phyloP scores from a whole-genome alignment of 1,284 basidiomycete species.

The Leccinum pallidistipes region DNA sequence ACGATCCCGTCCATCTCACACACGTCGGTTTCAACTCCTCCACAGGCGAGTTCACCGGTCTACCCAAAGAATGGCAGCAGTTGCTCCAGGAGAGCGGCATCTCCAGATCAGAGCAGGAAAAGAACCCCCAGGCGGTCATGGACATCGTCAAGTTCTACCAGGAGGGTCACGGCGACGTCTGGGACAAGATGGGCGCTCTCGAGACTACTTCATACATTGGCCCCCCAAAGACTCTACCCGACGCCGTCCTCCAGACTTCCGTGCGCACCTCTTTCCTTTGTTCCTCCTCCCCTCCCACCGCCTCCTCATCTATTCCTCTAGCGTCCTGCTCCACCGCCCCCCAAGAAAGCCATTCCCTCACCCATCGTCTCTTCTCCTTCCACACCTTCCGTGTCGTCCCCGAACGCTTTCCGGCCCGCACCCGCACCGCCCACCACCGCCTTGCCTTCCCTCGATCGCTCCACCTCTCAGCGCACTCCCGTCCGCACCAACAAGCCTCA shows the following conservation, averaged over 20 bases:
- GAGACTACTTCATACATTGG: conserved; percentile 24
- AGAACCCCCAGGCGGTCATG: conserved; percentile 97
- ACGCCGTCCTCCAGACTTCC: conserved; percentile 51
- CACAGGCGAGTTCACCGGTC: conserved; percentile 96
- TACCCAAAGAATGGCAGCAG: conserved; percentile 99
- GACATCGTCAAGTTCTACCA: conserved; percentile 99
- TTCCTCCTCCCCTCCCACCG: neutral
- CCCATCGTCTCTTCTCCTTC: conserved; percentile 35
- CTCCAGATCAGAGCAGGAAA: conserved; percentile 92
- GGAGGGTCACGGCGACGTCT: conserved; percentile 77
- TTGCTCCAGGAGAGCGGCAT: conserved; percentile 96
- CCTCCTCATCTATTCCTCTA: conserved; percentile 24
- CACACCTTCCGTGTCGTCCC: conserved; percentile 37
- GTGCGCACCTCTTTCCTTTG: conserved; percentile 39
- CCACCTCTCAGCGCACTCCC: conserved; percentile 70
- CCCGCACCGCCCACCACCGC: conserved; percentile 63
- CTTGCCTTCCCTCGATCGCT: conserved; percentile 68
- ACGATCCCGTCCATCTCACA: conserved; percentile 99
- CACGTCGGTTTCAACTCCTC: conserved; percentile 99
- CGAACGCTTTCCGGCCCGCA: conserved; percentile 61
- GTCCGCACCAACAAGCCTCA: conserved; percentile 49
- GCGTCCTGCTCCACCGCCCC: conserved; percentile 51
- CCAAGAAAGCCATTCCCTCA: conserved; percentile 50
- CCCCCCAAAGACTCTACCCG: conserved; percentile 36
- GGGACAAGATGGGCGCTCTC: conserved; percentile 76